phyloP scores from a whole-genome alignment of 805 yeast genomes.

The Nakazawaea siamensis region DNA sequence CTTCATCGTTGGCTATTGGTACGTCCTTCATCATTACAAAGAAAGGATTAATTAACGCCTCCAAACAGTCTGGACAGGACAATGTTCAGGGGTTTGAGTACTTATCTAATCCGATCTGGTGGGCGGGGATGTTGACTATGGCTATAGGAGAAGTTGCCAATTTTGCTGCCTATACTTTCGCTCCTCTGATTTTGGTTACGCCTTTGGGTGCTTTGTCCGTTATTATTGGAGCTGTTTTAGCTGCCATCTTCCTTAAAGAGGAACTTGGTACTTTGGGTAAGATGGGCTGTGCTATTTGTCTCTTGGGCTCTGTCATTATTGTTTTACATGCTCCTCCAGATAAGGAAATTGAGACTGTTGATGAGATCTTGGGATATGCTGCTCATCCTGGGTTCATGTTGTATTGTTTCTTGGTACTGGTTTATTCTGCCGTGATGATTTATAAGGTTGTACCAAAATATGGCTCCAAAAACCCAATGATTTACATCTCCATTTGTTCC shows the following conservation, averaged over 20 bases:
- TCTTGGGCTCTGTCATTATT: slow-evolving; percentile 81
- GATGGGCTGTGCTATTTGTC: slow-evolving; percentile 88
- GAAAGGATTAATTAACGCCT: slow-evolving; percentile 71
- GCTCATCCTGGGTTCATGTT: slow-evolving; percentile 67
- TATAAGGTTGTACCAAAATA: slow-evolving; percentile 75
- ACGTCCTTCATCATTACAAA: slow-evolving; percentile 85
- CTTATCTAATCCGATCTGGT: slow-evolving; percentile 82
- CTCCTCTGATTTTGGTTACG: slow-evolving; percentile 87
- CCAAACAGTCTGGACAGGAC: slow-evolving; percentile 49
- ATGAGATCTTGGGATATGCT: slow-evolving; percentile 78
- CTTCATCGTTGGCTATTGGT: slow-evolving; percentile 85
- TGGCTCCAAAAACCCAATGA: slow-evolving; percentile 79
- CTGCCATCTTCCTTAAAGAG: slow-evolving; percentile 77
- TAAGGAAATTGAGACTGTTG: slow-evolving; percentile 80
- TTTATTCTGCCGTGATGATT: slow-evolving; percentile 70
- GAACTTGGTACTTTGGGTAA: slow-evolving; percentile 83
- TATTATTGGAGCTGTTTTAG: slow-evolving; percentile 85
- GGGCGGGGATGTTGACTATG: slow-evolving; percentile 89
- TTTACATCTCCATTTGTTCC: slow-evolving; percentile 83
- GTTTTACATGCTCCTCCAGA: slow-evolving; percentile 94
- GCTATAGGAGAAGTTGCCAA: slow-evolving; percentile 88
- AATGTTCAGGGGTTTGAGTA: slow-evolving; percentile 70
- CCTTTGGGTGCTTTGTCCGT: slow-evolving; percentile 89
- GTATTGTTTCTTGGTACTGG: slow-evolving; percentile 54
- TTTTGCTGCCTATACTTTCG: slow-evolving; percentile 92